Evolutionary conservation across 768 basidiomycete species (phyloP).

Genomic region (Tulasnella sp.): DNA sequence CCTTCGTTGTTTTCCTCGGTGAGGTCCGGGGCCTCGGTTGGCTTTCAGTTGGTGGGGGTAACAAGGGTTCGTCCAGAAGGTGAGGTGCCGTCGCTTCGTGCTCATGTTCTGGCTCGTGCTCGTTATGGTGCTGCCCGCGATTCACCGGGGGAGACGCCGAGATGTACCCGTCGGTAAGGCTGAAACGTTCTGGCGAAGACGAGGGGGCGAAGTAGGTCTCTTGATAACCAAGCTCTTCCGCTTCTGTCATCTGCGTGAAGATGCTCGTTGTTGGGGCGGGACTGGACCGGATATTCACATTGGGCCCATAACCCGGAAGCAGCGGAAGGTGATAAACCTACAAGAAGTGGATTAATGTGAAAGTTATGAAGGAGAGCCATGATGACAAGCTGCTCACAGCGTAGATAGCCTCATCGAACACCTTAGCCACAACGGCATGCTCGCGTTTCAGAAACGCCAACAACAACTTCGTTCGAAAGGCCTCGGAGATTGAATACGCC

Average conservation of each 20-base stretch:
- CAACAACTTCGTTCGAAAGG: slow-evolving; percentile 72
- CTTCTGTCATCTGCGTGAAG: slow-evolving; percentile 63
- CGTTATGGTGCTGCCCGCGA: not conserved
- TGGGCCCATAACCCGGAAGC: slow-evolving; percentile 80
- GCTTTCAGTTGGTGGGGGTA: slow-evolving; percentile 15
- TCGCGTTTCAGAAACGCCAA: slow-evolving; percentile 84
- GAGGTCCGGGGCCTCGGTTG: slow-evolving; percentile 8
- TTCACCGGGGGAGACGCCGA: slow-evolving; percentile 24
- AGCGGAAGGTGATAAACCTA: slow-evolving; percentile 89
- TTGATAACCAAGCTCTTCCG: slow-evolving; percentile 84
- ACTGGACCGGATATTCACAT: slow-evolving; percentile 78
- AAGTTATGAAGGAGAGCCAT: not conserved
- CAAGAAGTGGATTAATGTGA: not conserved
- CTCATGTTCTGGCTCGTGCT: slow-evolving; percentile 7
- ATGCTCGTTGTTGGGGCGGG: slow-evolving; percentile 44
- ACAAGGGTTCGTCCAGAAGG: not conserved
- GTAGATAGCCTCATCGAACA: slow-evolving; percentile 91
- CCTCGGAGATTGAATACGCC: slow-evolving; percentile 81
- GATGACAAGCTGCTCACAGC: slow-evolving; percentile 45
- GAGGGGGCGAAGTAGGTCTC: slow-evolving; percentile 59
- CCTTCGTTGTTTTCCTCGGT: slow-evolving; percentile 5
- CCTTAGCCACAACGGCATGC: slow-evolving; percentile 76
- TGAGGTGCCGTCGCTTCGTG: not conserved
- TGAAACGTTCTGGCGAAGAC: slow-evolving; percentile 21
- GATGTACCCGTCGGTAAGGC: slow-evolving; percentile 52